phyloP scores from a whole-genome alignment of 257 asterid species.

The Solanum dulcamara region DNA sequence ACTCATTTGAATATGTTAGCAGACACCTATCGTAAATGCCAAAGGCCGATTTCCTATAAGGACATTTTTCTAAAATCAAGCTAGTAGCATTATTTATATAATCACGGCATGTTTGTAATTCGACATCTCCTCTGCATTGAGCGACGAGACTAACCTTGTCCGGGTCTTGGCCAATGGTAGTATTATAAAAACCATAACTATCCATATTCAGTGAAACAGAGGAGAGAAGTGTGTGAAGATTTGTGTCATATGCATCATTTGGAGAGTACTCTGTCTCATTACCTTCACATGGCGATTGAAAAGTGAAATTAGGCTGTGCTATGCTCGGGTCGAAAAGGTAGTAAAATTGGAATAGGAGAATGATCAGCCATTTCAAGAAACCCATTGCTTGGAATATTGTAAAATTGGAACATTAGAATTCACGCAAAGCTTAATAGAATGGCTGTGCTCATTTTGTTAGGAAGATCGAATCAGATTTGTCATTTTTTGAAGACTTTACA shows the following conservation, averaged over 20 bases:
- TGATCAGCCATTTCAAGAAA: background rate
- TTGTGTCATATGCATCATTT: conserved; percentile 5
- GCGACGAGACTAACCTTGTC: conserved; percentile 2
- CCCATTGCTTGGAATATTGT: background rate
- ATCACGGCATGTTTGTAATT: conserved; percentile 3
- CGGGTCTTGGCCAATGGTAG: conserved; percentile 4
- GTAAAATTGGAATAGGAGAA: background rate
- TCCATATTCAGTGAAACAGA: conserved; percentile 7
- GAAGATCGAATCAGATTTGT: too few relatives aligned
- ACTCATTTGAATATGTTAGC: conserved; percentile 11
- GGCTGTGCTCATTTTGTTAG: too few relatives aligned
- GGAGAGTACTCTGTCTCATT: background rate
- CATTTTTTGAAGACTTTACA: too few relatives aligned
- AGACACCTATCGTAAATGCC: conserved; percentile 9
- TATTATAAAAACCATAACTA: conserved; percentile 11
- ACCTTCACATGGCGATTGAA: too few relatives aligned
- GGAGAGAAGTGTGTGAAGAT: conserved; percentile 20
- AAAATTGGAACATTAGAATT: background rate
- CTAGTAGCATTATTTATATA: conserved; percentile 1
- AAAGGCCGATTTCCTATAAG: conserved; percentile 1
- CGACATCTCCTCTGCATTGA: conserved; percentile 24
- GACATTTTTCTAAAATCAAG: background rate
- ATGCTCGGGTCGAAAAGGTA: too few relatives aligned
- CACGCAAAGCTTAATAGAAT: background rate
- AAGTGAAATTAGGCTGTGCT: background rate